Conservation (phyloP, 2,329 filamentous ascomycete species). For the Monosporascus cannonballus region DNA sequence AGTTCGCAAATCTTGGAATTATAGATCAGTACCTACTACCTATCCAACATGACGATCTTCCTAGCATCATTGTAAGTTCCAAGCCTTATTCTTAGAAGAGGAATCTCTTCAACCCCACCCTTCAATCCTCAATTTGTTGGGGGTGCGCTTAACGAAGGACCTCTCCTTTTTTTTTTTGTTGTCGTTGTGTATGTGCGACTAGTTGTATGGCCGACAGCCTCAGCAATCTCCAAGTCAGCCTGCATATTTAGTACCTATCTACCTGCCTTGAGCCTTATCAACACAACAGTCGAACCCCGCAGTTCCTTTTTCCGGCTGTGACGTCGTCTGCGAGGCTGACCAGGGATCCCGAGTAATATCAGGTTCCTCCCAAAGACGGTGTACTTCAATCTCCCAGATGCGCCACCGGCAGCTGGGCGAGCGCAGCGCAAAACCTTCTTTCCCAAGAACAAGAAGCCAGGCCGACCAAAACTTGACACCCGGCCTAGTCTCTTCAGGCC, state of each 20-base stretch:
- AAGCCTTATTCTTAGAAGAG: neutral
- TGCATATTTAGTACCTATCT: too few relatives aligned
- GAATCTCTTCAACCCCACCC: neutral
- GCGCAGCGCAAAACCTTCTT: slow-evolving; percentile 20
- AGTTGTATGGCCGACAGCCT: too few relatives aligned
- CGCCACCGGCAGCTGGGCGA: slow-evolving; percentile 33
- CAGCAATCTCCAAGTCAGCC: too few relatives aligned
- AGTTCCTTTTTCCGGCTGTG: too few relatives aligned
- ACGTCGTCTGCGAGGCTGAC: slow-evolving; percentile 3
- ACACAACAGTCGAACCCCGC: too few relatives aligned
- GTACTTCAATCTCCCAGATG: slow-evolving; percentile 68
- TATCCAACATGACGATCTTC: slow-evolving; percentile 43
- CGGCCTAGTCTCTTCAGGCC: slow-evolving; percentile 49
- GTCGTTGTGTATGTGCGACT: too few relatives aligned
- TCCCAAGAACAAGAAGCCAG: slow-evolving; percentile 21
- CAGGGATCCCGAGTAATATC: slow-evolving; percentile 34
- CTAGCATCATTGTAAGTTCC: slow-evolving; percentile 41
- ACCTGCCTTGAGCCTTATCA: too few relatives aligned
- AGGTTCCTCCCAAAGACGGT: slow-evolving; percentile 92
- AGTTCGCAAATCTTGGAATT: too few relatives aligned
- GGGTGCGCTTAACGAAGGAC: too few relatives aligned
- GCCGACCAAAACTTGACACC: slow-evolving; percentile 24
- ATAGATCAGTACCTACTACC: neutral
- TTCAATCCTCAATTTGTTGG: too few relatives aligned
- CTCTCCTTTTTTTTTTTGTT: too few relatives aligned